These are phyloP conservation scores for Carallia brachiata DNA, from an alignment of 345 rosid genomes.

Conservation along the genomic window DNA sequence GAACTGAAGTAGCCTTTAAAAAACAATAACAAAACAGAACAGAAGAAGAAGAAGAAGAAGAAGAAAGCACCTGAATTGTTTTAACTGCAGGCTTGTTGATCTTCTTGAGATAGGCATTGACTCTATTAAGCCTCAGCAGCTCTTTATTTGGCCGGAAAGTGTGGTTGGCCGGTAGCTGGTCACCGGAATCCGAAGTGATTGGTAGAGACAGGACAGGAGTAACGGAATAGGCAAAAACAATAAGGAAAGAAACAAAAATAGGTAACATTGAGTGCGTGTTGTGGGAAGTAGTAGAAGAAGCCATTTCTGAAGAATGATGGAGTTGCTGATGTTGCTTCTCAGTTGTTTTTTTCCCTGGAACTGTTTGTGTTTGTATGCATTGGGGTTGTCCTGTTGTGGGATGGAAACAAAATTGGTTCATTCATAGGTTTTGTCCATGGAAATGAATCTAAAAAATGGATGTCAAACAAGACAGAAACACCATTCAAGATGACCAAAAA, in stretches of 20 bases:
- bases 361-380: conserved; percentile 45
- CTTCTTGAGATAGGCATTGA: conserved; percentile 30
- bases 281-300: conserved; percentile 39
- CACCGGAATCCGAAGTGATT: conserved; percentile 37
- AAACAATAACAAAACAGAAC: not conserved
- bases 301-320: conserved; percentile 54
- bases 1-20: not conserved
- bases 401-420: conserved; percentile 19
- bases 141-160: conserved; percentile 25
- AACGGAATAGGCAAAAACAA: conserved; percentile 37
- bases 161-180: conserved; percentile 25
- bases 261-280: conserved; percentile 28
- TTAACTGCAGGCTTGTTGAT: conserved; percentile 33
- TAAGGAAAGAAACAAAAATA: conserved; percentile 46
- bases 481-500: conserved; percentile 3
- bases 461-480: conserved; percentile 44
- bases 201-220: conserved; percentile 38
- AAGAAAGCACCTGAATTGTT: conserved; percentile 28
- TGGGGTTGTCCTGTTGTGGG: conserved; percentile 49
- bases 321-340: conserved; percentile 23
- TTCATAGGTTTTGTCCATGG: conserved; percentile 34
- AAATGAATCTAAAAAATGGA: conserved; percentile 32
- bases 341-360: conserved; percentile 33
- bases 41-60: not conserved
- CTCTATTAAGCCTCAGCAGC: conserved; percentile 12